Base-by-base conservation (phyloP, 805 yeast species). In the Blastobotrys chiropterorum region DNA sequence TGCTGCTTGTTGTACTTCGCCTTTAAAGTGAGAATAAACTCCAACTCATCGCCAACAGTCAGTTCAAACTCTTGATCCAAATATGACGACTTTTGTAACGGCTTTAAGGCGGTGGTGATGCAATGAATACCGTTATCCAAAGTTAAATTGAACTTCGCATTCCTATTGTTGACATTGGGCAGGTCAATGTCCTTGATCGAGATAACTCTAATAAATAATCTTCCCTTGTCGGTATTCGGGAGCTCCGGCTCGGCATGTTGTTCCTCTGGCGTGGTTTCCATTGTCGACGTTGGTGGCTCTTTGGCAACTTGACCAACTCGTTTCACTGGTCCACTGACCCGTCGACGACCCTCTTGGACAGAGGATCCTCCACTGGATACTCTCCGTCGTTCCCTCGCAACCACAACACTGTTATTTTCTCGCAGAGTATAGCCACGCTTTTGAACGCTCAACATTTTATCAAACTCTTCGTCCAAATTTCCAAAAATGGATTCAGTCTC, bases 61-160 rank as follows among this genome's bases (percentile, higher is more conserved):
- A 85, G 70, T 66, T 89, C 97, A 65, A 88, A 88, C 62, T 90
- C 97, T 62, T 86, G 88, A 46, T 78, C 79, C 46, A 87, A 67
- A 16, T 67, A 53, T 3, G 72, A 62, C 15, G 54, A 53, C 34
- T 62, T 60, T 2, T 60, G 59, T 4, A 77, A 48, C 0, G 62
- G 56, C 42, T 64, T 58, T 66, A 73, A 73, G 13, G 82, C 78
- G 0, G 95, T 88, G 45, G 81, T 78, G 48, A 86, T 76, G 51
- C 87, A 78, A 62, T 88, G 94, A 31, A 82, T 80, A 2, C 95
- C 94, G 63, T 88, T 88, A 64, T 88, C 96, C 53, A 83, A 69
- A 15, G 70, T 67, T 17, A 81, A 59, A 43, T 71, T 71, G 65
- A 79, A 78, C 31, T 71, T 68, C 4, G 79, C 82, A 34, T 72